phyloP scores from a whole-genome alignment of 768 basidiomycete genomes.

The Hirschioporus abietinus region DNA sequence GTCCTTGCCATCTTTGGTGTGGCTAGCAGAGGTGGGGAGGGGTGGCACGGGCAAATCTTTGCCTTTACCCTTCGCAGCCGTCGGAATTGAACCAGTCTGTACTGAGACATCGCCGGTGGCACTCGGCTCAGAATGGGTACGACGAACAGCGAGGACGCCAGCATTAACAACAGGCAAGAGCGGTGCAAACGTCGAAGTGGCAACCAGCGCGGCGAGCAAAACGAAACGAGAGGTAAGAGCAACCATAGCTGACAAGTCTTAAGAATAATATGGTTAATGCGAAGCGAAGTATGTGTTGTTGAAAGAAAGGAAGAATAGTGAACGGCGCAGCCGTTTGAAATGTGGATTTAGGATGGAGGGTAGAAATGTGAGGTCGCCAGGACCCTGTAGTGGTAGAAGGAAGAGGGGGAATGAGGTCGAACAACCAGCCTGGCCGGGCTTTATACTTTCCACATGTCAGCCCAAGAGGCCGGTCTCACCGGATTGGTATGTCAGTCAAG shows the following conservation, averaged over 20 bases:
- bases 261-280: conserved; percentile 14
- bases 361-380: conserved; percentile 42
- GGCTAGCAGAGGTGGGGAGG: not conserved
- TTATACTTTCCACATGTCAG: conserved; percentile 10
- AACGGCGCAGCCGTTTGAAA: conserved; percentile 18
- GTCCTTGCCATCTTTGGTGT: not conserved
- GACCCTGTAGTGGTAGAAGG: conserved; percentile 38
- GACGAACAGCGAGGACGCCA: conserved; percentile 29
- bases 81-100: not conserved
- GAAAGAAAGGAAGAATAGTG: conserved; percentile 19
- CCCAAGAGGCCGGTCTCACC: not conserved
- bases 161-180: conserved; percentile 32
- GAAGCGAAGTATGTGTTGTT: conserved; percentile 14
- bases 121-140: conserved; percentile 5
- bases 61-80: not conserved
- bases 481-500: not conserved
- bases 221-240: conserved; percentile 43
- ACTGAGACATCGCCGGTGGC: not conserved
- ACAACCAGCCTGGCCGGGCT: conserved; percentile 11
- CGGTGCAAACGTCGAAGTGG: conserved; percentile 38
- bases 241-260: conserved; percentile 37
- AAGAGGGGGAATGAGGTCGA: conserved; percentile 24
- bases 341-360: conserved; percentile 16
- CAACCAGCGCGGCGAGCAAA: conserved; percentile 39
- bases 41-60: not conserved